Base-by-base conservation (phyloP, 176 grass and related monocot species). In the Tillandsia leiboldiana region DNA sequence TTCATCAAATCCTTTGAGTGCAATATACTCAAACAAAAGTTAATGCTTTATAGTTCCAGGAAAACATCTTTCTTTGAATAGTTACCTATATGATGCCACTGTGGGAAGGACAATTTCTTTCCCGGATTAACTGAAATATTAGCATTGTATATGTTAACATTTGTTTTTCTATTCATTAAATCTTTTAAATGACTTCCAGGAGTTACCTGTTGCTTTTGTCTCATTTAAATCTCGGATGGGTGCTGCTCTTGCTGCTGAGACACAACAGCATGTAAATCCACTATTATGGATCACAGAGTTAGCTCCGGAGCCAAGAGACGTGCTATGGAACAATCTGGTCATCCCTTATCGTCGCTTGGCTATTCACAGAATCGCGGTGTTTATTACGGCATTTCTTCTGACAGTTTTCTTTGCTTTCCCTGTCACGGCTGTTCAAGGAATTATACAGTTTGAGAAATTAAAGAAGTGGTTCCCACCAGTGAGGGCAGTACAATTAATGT, bases 361-460 rank as follows among this genome's bases (percentile, higher is more conserved):
- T 76, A 49, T 79, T 65, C 76, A 82, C 77, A 91, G 65, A 66
- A 9, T 91, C 18, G 84, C 73, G 27, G 85, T 73, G 57, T 79
- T 91, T 26, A 12, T 88, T 50, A 77, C 82, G 23, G 85, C 85
- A 65, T 77, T 96, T 81, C 61, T 96, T 11, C 69, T 91, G 18
- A 88, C 65, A 1, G 73, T 96, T 67, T 91, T 96, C 85, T 96
- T 96, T 84, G 79, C 82, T 8, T 82, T 96, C 58, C 87, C 91
- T 51, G 82, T 96, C 59, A 90, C 87, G 57, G 80, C 91, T 2
- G 91, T 91, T 76, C 87, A 96, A 84, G 87, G 87, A 74, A 96
- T 96, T 76, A 80, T 87, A 9, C 91, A 96, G 17, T 88, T 96
- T 68, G 87, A 91, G 68, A 96, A 91, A 49, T 76, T 96, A 66